These are phyloP conservation scores for Endothia cerciana DNA, from an alignment of 2,329 filamentous ascomycete species.

Conservation along the genomic window DNA sequence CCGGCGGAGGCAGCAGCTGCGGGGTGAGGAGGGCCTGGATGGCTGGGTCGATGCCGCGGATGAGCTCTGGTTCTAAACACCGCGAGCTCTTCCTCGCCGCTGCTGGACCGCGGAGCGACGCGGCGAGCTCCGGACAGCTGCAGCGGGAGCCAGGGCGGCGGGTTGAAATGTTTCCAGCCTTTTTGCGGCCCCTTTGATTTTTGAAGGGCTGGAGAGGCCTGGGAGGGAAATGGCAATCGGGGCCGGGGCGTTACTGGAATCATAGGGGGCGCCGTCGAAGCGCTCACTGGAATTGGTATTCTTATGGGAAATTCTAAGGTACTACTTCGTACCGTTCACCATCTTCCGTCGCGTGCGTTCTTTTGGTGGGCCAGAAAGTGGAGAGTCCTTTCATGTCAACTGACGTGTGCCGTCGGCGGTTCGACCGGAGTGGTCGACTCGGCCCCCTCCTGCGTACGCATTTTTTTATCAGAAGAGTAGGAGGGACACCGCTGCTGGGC, in stretches of 20 bases:
- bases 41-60: conserved; percentile 10
- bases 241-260: conserved; percentile 4
- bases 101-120: not conserved
- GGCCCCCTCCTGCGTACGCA: no score
- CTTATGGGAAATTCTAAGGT: not conserved
- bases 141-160: not conserved
- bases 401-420: no score
- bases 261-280: not conserved
- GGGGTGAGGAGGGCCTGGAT: not conserved
- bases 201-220: not conserved
- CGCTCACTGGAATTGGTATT: not conserved
- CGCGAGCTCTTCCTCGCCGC: not conserved
- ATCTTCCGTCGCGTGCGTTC: not conserved
- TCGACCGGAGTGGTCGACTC: no score
- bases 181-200: not conserved
- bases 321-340: not conserved
- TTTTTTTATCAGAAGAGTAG: no score
- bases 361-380: no score
- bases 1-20: not conserved
- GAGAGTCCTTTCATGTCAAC: no score
- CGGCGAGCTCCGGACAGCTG: not conserved
- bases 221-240: not conserved
- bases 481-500: no score
- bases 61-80: not conserved
- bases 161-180: not conserved